Percentiles rank a stretch among this genome's conserved stretches.
These are phyloP conservation scores for Cylindrodendrum hubeiense DNA, from an alignment of 2,329 filamentous ascomycete species.

Conservation along the genomic window DNA sequence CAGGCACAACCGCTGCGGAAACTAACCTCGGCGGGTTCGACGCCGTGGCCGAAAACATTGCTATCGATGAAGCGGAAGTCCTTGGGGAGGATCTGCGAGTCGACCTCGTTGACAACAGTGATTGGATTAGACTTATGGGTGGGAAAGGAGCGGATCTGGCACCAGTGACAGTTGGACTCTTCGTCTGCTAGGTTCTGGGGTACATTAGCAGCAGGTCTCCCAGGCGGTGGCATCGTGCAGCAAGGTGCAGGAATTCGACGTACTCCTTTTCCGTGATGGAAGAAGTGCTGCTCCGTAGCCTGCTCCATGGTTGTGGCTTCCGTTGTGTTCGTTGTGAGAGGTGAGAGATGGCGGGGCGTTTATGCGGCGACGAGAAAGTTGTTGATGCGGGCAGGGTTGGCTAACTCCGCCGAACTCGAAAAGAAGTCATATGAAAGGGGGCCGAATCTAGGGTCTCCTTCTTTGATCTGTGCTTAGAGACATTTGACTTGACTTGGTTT, in stretches of 20 bases:
- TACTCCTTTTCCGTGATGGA: slow-evolving; percentile 58
- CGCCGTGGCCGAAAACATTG: slow-evolving; percentile 70
- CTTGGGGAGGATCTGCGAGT: slow-evolving; percentile 67
- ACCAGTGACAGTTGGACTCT: slow-evolving; percentile 67
- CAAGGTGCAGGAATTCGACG: neutral
- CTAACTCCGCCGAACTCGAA: neutral
- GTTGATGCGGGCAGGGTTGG: neutral
- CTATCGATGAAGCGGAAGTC: slow-evolving; percentile 77
- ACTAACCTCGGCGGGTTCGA: slow-evolving; percentile 69
- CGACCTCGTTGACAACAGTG: slow-evolving; percentile 73
- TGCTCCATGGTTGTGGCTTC: slow-evolving; percentile 56
- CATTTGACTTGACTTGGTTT: neutral
- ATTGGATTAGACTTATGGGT: slow-evolving; percentile 65
- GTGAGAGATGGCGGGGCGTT: too few relatives aligned
- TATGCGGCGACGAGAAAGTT: neutral
- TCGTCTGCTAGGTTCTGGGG: slow-evolving; percentile 53
- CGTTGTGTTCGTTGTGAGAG: too few relatives aligned
- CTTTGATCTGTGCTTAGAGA: neutral
- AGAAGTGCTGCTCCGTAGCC: slow-evolving; percentile 62
- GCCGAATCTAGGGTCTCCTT: neutral
- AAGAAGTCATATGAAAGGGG: neutral
- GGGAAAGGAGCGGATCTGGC: slow-evolving; percentile 68
- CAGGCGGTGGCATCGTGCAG: neutral
- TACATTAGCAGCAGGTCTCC: slow-evolving; percentile 1
- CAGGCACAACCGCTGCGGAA: slow-evolving; percentile 81